phyloP scores from a whole-genome alignment of 495 filamentous ascomycete species.

The Hamigera avellanea region DNA sequence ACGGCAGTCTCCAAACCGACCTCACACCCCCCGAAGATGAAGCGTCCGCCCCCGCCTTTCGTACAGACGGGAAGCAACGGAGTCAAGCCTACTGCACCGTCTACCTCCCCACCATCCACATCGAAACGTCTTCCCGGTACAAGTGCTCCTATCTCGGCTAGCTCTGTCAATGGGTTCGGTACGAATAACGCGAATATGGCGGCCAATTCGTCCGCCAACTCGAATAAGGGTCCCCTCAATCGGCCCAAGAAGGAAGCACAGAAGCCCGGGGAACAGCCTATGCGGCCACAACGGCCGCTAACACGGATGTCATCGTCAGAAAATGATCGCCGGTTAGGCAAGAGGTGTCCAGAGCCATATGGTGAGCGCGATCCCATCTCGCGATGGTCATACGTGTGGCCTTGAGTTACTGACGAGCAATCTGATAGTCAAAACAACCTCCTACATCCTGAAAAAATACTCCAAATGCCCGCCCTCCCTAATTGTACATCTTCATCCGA shows the following conservation, averaged over 20 bases:
- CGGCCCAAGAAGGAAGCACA: conserved; percentile 42
- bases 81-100: conserved; percentile 48
- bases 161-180: conserved; percentile 10
- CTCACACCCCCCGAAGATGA: conserved; percentile 54
- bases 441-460: conserved; percentile 77
- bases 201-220: conserved; percentile 19
- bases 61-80: conserved; percentile 53
- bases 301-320: conserved; percentile 22
- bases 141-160: conserved; percentile 25
- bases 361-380: conserved; percentile 17
- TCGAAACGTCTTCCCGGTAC: conserved; percentile 47
- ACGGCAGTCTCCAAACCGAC: conserved; percentile 44
- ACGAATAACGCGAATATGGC: conserved; percentile 32
- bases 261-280: conserved; percentile 26
- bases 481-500: conserved; percentile 72
- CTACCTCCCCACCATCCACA: conserved; percentile 54
- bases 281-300: conserved; percentile 19
- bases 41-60: conserved; percentile 59
- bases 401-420: not conserved
- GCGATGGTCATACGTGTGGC: not conserved
- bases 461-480: conserved; percentile 65
- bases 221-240: conserved; percentile 34
- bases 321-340: conserved; percentile 22
- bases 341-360: conserved; percentile 37
- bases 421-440: conserved; percentile 48